phyloP scores from a whole-genome alignment of 192 early-diverging fungal genomes.

The Coemansia nantahalensis region DNA sequence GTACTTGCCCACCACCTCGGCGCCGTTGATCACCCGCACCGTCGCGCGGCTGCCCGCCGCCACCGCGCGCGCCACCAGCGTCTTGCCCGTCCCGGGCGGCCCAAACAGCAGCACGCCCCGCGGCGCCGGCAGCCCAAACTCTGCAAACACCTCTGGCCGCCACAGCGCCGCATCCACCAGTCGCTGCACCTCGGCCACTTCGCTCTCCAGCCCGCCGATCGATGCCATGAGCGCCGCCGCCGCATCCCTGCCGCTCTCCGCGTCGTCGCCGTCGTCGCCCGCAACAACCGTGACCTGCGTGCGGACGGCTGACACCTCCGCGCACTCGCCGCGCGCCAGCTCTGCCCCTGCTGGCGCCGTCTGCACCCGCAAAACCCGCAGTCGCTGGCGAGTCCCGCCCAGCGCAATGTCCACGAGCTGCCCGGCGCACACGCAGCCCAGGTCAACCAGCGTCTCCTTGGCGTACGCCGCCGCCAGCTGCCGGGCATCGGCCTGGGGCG shows the following conservation, averaged over 20 bases:
- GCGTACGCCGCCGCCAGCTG: constrained; percentile 14
- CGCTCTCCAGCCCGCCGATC: constrained; percentile 79
- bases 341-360: neutral
- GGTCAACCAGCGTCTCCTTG: constrained; percentile 26
- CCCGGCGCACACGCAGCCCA: constrained; percentile 20
- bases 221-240: neutral
- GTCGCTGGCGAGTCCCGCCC: constrained; percentile 14
- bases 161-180: constrained; percentile 79
- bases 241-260: neutral
- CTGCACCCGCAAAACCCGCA: constrained; percentile 11
- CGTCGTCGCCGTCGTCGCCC: neutral
- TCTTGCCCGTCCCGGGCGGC: constrained; percentile 96
- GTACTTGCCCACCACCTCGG: constrained; percentile 86
- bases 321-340: constrained; percentile 4
- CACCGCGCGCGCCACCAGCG: constrained; percentile 86
- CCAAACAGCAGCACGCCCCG: constrained; percentile 88
- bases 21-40: constrained; percentile 85
- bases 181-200: constrained; percentile 73
- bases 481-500: constrained; percentile 1
- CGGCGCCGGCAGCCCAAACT: constrained; percentile 83
- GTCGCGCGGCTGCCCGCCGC: constrained; percentile 70
- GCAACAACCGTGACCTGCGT: constrained; percentile 4
- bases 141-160: constrained; percentile 67
- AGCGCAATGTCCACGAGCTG: constrained; percentile 34
- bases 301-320: neutral